These are phyloP conservation scores for Apiotrichum veenhuisii DNA, from an alignment of 1,284 basidiomycete species.

Conservation along the genomic window DNA sequence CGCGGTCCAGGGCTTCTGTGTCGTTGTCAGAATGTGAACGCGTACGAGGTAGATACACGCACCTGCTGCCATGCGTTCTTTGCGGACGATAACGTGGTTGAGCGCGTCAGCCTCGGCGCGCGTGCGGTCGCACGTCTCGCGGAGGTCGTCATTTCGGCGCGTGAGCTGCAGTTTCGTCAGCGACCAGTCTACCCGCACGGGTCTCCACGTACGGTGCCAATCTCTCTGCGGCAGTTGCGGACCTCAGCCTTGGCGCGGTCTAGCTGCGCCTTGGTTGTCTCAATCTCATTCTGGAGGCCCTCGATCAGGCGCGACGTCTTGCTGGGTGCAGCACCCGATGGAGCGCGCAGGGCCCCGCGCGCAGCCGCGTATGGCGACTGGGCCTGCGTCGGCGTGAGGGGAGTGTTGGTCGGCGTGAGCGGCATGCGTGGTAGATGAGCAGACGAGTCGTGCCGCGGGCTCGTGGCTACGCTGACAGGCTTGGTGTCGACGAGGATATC, in stretches of 20 bases:
- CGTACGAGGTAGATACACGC: not conserved
- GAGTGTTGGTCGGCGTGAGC: no score
- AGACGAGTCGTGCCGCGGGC: slow-evolving; percentile 4
- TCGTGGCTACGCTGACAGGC: no score
- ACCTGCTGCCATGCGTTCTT: slow-evolving; percentile 45
- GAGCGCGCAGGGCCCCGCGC: not conserved
- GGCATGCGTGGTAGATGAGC: slow-evolving; percentile 16
- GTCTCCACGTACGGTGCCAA: slow-evolving; percentile 30
- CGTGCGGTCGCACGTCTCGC: slow-evolving; percentile 46
- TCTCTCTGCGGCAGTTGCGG: slow-evolving; percentile 32
- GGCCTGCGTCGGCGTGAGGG: not conserved
- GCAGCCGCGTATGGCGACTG: slow-evolving; percentile 3
- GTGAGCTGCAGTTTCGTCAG: slow-evolving; percentile 37
- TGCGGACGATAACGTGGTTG: slow-evolving; percentile 44
- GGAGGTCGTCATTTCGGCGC: slow-evolving; percentile 45
- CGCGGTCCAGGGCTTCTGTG: slow-evolving; percentile 45
- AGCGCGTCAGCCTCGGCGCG: slow-evolving; percentile 43
- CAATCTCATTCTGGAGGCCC: slow-evolving; percentile 40
- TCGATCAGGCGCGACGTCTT: slow-evolving; percentile 44
- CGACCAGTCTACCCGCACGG: not conserved
- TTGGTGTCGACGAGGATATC: no score
- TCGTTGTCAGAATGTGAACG: not conserved
- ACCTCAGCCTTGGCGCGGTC: slow-evolving; percentile 41
- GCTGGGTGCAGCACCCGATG: slow-evolving; percentile 17
- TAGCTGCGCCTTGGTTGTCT: slow-evolving; percentile 31